These are phyloP conservation scores for Spathaspora passalidarum DNA, from an alignment of 805 yeast species.

Conservation along the genomic window DNA sequence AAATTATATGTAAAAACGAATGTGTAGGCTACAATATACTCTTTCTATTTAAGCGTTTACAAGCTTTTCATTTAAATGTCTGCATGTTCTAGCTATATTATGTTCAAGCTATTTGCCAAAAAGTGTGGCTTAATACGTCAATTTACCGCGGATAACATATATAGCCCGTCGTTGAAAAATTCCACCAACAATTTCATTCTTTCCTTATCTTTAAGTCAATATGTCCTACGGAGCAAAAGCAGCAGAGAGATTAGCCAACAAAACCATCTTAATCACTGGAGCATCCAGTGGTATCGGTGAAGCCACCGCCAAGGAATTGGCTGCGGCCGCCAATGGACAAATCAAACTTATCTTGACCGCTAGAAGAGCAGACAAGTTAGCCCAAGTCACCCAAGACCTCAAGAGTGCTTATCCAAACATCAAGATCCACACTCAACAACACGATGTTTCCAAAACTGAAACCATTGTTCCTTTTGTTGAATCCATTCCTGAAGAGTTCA, in stretches of 20 bases:
- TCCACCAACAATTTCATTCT: background rate
- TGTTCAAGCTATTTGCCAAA: too few relatives aligned
- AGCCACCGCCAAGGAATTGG: constrained; percentile 86
- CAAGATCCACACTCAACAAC: constrained; percentile 55
- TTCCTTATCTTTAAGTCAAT: background rate
- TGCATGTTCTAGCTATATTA: too few relatives aligned
- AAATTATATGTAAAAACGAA: background rate
- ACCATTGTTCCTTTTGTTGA: constrained; percentile 48
- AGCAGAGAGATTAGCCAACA: constrained; percentile 75
- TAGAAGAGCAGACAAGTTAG: constrained; percentile 65
- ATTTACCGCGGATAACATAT: background rate
- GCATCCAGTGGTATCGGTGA: constrained; percentile 95
- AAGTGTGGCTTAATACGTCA: background rate
- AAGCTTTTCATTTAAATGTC: too few relatives aligned
- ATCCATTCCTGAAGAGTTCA: constrained; percentile 55
- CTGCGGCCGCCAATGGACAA: constrained; percentile 70
- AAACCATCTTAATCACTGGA: constrained; percentile 85
- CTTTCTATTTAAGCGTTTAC: too few relatives aligned
- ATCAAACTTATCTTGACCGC: constrained; percentile 74
- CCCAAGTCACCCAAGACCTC: constrained; percentile 47
- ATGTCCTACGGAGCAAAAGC: constrained; percentile 75
- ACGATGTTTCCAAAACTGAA: constrained; percentile 42
- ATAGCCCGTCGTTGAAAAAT: background rate
- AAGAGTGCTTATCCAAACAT: constrained; percentile 46
- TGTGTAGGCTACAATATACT: too few relatives aligned